Evolutionary conservation across 805 yeast species (phyloP).

Genomic region (Scheffersomyces coipomensis): DNA sequence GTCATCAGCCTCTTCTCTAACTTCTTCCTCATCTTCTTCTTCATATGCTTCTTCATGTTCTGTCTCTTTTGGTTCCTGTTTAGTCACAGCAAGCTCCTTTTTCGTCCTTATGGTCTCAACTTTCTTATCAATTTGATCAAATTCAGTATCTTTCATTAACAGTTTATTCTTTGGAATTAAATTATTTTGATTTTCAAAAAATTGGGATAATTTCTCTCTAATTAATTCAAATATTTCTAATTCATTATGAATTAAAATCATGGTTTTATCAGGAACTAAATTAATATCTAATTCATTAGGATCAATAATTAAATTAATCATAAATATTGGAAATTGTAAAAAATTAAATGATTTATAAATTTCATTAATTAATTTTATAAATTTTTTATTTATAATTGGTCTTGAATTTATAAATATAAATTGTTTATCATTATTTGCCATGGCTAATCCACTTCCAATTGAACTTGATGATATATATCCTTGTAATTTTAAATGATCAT

Average conservation of each 20-base stretch:
- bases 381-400: slow-evolving; percentile 60
- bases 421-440: slow-evolving; percentile 75
- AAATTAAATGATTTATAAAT: slow-evolving; percentile 69
- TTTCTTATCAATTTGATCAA: no score
- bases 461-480: slow-evolving; percentile 79
- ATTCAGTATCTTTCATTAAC: background rate
- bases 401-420: slow-evolving; percentile 69
- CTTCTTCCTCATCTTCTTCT: slow-evolving; percentile 4
- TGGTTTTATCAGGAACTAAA: slow-evolving; percentile 88
- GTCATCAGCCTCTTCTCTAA: no score
- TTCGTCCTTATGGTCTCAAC: no score
- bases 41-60: slow-evolving; percentile 2
- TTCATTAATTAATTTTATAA: slow-evolving; percentile 66
- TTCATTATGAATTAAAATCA: slow-evolving; percentile 69
- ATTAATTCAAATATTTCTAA: slow-evolving; percentile 53
- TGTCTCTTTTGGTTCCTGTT: background rate
- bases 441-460: slow-evolving; percentile 74
- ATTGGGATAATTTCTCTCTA: slow-evolving; percentile 45
- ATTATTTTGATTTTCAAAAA: slow-evolving; percentile 42
- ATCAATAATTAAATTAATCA: slow-evolving; percentile 57
- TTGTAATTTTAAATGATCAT: slow-evolving; percentile 31
- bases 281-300: slow-evolving; percentile 70
- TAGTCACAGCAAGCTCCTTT: background rate
- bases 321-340: slow-evolving; percentile 69
- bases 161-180: slow-evolving; percentile 18